Evolutionary conservation across 2,329 filamentous ascomycete species (phyloP).

Genomic region (Zymoseptoria pseudotritici): DNA sequence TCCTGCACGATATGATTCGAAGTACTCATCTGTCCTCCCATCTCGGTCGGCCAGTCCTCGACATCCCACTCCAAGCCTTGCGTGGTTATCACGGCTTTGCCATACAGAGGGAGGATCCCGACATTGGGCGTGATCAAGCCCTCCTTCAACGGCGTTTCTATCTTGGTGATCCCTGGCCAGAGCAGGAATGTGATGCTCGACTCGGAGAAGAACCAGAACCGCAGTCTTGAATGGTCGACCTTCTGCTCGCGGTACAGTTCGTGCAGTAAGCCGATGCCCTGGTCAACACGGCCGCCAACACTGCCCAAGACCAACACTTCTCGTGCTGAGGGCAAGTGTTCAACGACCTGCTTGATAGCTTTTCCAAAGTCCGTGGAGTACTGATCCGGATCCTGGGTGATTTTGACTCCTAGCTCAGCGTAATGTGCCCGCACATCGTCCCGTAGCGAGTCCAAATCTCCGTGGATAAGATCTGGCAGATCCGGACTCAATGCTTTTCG

Average conservation of each 20-base stretch:
- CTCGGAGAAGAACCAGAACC: constrained; percentile 71
- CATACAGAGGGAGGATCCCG: constrained; percentile 77
- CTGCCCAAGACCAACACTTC: constrained; percentile 73
- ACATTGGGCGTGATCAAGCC: constrained; percentile 66
- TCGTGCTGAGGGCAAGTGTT: constrained; percentile 15
- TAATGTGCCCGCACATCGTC: constrained; percentile 60
- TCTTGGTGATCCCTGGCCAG: constrained; percentile 57
- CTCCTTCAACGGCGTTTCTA: constrained; percentile 51
- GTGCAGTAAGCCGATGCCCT: constrained; percentile 81
- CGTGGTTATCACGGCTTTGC: constrained; percentile 70
- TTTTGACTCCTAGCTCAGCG: constrained; percentile 48
- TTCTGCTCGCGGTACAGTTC: constrained; percentile 59
- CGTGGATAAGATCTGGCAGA: constrained; percentile 60
- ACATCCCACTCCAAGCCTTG: constrained; percentile 89
- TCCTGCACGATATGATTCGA: constrained; percentile 42
- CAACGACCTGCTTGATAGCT: constrained; percentile 55
- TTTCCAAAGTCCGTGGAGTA: constrained; percentile 89
- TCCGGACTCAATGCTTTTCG: constrained; percentile 18
- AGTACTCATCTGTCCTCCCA: constrained; percentile 43
- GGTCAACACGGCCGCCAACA: constrained; percentile 83
- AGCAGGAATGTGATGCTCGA: constrained; percentile 77
- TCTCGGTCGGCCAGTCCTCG: constrained; percentile 60
- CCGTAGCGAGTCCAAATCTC: constrained; percentile 80
- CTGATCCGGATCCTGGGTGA: constrained; percentile 71
- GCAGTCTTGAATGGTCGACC: constrained; percentile 33